Conservation (phyloP, 176 grass and related monocot genomes). For the Avena sativa region DNA sequence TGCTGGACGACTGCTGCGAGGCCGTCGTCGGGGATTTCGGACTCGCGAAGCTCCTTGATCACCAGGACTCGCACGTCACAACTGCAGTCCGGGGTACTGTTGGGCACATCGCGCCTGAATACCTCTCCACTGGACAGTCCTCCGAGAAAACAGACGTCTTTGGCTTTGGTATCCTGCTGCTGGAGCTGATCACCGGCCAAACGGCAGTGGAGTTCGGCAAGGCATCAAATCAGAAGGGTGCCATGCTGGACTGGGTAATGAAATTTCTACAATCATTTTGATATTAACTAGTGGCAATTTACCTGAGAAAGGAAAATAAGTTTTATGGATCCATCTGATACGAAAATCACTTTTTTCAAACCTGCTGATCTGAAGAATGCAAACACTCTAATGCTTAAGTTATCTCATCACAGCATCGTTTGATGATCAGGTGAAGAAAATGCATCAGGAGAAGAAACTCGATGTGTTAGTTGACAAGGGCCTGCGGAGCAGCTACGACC, state of each 20-base stretch:
- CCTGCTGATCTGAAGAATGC: not conserved
- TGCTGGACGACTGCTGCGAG: slow-evolving; percentile 88
- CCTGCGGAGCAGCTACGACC: slow-evolving; percentile 60
- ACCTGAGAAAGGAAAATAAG: not conserved
- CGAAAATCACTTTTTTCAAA: not conserved
- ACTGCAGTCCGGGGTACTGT: slow-evolving; percentile 91
- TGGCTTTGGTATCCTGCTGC: slow-evolving; percentile 91
- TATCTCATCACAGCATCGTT: not conserved
- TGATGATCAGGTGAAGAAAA: slow-evolving; percentile 89
- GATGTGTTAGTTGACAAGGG: slow-evolving; percentile 83
- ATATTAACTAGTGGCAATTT: not conserved
- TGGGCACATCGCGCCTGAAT: slow-evolving; percentile 94
- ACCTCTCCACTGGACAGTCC: slow-evolving; percentile 93
- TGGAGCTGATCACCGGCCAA: slow-evolving; percentile 87
- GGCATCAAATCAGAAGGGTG: slow-evolving; percentile 85
- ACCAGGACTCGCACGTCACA: slow-evolving; percentile 87
- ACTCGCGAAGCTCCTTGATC: slow-evolving; percentile 90
- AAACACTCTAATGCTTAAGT: not conserved
- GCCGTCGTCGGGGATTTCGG: slow-evolving; percentile 94
- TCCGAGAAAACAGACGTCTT: slow-evolving; percentile 97
- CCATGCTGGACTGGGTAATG: slow-evolving; percentile 97
- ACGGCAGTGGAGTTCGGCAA: slow-evolving; percentile 93
- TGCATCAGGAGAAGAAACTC: slow-evolving; percentile 94
- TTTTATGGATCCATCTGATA: not conserved
- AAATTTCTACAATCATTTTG: not conserved